Conservation (phyloP, 192 early-diverging fungal genomes). For the Rhizophagus clarus region DNA sequence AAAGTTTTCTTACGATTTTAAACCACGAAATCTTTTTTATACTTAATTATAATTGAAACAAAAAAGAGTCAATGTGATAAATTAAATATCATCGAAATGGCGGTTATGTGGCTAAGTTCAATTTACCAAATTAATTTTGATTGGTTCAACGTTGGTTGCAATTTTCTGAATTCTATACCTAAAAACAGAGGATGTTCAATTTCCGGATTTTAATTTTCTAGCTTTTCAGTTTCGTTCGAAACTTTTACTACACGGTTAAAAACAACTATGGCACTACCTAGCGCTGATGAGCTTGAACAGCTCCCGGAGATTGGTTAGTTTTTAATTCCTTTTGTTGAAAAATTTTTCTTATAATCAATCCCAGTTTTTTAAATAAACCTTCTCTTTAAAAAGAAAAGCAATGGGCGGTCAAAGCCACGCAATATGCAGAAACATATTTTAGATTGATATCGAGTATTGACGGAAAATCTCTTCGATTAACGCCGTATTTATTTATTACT, state of each 20-base stretch:
- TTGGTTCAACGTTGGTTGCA: constrained; percentile 14
- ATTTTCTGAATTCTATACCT: too few species aligned
- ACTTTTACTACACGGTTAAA: not conserved
- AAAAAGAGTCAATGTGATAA: too few species aligned
- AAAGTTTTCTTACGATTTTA: too few species aligned
- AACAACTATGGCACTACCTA: not conserved
- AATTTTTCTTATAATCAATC: not conserved
- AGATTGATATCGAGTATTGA: constrained; percentile 74
- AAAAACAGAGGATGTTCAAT: too few species aligned
- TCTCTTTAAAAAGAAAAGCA: constrained; percentile 73
- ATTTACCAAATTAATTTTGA: not conserved
- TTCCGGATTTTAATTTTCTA: not conserved
- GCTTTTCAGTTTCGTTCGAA: not conserved
- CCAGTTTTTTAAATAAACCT: not conserved
- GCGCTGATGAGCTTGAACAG: not conserved
- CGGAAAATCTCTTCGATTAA: constrained; percentile 76
- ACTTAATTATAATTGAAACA: too few species aligned
- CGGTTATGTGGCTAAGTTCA: constrained; percentile 11
- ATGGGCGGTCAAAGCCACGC: constrained; percentile 94
- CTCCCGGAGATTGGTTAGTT: not conserved
- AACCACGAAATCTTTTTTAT: too few species aligned
- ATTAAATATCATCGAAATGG: too few species aligned
- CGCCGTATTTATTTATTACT: constrained; percentile 54
- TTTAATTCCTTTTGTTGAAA: not conserved
- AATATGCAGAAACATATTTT: constrained; percentile 95